A percentile compares a stretch with the other conserved stretches of the same genome.
Conservation (phyloP, 192 early-diverging fungal species). For the Powellomyces hirtus region DNA sequence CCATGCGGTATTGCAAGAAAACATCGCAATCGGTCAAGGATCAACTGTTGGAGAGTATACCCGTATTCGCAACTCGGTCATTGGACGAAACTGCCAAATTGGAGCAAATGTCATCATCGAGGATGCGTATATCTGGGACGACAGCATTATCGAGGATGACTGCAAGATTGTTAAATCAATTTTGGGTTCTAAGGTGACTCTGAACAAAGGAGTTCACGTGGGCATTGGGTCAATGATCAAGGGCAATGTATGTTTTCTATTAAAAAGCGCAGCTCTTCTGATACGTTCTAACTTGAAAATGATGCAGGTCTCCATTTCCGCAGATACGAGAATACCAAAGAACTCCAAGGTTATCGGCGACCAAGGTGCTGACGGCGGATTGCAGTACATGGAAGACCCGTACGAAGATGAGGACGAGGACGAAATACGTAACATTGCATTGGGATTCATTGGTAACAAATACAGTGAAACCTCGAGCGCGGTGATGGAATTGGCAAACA, state of each 20-base stretch:
- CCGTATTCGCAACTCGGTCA: constrained; percentile 70
- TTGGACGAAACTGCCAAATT: constrained; percentile 81
- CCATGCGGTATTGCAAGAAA: constrained; percentile 62
- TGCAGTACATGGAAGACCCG: constrained; percentile 40
- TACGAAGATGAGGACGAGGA: constrained; percentile 54
- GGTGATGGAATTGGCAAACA: not conserved
- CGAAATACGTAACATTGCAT: constrained; percentile 46
- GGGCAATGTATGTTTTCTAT: not conserved
- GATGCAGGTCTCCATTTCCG: not conserved
- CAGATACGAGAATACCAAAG: not conserved
- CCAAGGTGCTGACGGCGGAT: constrained; percentile 49
- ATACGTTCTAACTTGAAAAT: too few species aligned
- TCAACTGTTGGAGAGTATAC: constrained; percentile 75
- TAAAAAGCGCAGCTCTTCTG: too few species aligned
- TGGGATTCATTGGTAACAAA: constrained; percentile 46
- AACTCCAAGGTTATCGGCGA: not conserved
- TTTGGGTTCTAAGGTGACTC: constrained; percentile 65
- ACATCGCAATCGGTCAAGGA: constrained; percentile 78
- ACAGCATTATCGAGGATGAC: constrained; percentile 64
- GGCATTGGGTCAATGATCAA: constrained; percentile 59
- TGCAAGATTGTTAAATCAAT: constrained; percentile 69
- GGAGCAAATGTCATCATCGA: constrained; percentile 62
- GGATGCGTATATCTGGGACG: constrained; percentile 85
- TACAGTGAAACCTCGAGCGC: too few species aligned
- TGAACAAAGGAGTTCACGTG: constrained; percentile 67